Percentiles rank a stretch among this genome's conserved stretches.
phyloP scores from a whole-genome alignment of 768 basidiomycete genomes.

The Amanita brunnescens region DNA sequence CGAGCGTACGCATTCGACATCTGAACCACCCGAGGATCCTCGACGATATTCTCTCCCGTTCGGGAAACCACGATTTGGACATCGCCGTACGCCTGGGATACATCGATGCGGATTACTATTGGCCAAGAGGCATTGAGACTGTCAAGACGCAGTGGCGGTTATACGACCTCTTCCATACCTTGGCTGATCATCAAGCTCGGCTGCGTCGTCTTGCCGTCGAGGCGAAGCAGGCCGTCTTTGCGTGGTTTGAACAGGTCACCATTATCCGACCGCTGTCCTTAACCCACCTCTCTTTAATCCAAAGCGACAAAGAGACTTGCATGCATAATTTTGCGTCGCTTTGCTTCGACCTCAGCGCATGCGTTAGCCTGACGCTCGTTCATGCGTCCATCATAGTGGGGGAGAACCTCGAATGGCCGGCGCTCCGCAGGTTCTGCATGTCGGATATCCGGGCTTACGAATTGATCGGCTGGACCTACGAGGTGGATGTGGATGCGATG shows the following conservation, averaged over 20 bases:
- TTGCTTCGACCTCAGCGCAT: conserved; percentile 2
- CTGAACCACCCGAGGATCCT: background rate
- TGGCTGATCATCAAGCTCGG: background rate
- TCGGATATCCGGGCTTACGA: background rate
- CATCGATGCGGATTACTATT: background rate
- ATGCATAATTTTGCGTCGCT: background rate
- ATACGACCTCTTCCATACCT: background rate
- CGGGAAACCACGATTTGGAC: background rate
- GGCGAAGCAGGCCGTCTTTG: background rate
- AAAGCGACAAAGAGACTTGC: background rate
- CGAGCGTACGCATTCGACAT: conserved; percentile 2
- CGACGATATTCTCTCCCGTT: conserved; percentile 1
- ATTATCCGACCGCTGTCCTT: background rate
- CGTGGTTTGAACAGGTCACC: background rate
- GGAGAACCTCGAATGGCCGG: background rate
- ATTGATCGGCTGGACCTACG: background rate
- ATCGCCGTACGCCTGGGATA: conserved; percentile 2
- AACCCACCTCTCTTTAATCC: conserved; percentile 2
- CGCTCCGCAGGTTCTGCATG: background rate
- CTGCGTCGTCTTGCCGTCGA: background rate
- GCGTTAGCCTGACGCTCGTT: background rate
- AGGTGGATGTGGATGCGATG: background rate
- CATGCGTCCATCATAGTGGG: background rate
- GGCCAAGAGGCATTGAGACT: background rate
- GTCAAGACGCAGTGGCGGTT: background rate